Evolutionary conservation across 2,329 filamentous ascomycete species (phyloP).

Genomic region (Epichloe amarillans): DNA sequence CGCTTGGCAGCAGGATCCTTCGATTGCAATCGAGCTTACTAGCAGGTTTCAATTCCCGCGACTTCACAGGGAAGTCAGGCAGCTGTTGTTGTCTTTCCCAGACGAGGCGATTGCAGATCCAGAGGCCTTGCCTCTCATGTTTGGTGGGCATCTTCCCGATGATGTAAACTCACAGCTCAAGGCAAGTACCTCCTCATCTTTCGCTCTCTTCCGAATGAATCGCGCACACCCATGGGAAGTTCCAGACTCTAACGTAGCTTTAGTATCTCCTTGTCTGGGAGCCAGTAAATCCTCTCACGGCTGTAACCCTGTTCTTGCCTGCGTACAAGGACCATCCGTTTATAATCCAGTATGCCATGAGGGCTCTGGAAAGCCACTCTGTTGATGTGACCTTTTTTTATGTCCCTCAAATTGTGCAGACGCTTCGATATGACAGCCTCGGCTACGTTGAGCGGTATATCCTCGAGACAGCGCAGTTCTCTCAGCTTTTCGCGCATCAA

Average conservation of each 20-base stretch:
- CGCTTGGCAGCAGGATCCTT: slow-evolving; percentile 77
- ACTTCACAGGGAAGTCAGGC: slow-evolving; percentile 63
- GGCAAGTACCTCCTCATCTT: slow-evolving; percentile 29
- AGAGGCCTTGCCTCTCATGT: slow-evolving; percentile 68
- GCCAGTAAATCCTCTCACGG: slow-evolving; percentile 82
- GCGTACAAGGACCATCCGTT: slow-evolving; percentile 85
- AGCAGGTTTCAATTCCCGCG: slow-evolving; percentile 65
- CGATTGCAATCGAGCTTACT: slow-evolving; percentile 74
- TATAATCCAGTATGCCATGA: slow-evolving; percentile 92
- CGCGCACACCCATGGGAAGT: not conserved
- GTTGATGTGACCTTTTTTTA: slow-evolving; percentile 99
- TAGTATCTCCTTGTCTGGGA: slow-evolving; percentile 88
- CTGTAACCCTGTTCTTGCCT: slow-evolving; percentile 85
- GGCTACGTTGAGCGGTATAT: slow-evolving; percentile 97
- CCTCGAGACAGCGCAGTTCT: slow-evolving; percentile 89
- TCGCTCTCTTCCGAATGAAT: not conserved
- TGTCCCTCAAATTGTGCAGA: slow-evolving; percentile 94
- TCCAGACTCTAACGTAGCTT: slow-evolving; percentile 7
- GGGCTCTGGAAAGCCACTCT: slow-evolving; percentile 82
- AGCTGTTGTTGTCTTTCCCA: slow-evolving; percentile 68
- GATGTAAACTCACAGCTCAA: slow-evolving; percentile 75
- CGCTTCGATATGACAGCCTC: slow-evolving; percentile 78
- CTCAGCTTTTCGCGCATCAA: slow-evolving; percentile 96
- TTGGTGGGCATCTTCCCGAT: slow-evolving; percentile 60
- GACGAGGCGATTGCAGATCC: slow-evolving; percentile 71